phyloP scores from a whole-genome alignment of 108 stramenopile species.

The Nannochloropsis oceanica region DNA sequence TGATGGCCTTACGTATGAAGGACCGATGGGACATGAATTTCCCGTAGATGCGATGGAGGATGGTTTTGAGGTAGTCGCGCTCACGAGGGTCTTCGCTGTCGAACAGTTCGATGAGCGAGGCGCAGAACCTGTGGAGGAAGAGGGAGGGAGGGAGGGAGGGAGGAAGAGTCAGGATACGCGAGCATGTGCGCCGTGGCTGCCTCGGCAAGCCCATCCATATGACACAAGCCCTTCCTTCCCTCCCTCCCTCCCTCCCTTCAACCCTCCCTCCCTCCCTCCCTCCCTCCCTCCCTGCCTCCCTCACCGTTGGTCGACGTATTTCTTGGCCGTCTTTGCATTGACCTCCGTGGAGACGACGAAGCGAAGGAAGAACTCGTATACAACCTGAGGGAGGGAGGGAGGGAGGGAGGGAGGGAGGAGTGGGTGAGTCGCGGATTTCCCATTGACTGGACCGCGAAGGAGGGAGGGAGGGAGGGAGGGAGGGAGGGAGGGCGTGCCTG shows the following conservation, averaged over 20 bases:
- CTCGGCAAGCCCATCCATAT: too few relatives aligned
- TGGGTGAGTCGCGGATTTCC: too few relatives aligned
- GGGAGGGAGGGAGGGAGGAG: too few relatives aligned
- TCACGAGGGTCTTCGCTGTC: conserved; percentile 97
- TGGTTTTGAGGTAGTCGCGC: conserved; percentile 97
- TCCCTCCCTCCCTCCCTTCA: background rate
- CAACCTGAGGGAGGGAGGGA: conserved; percentile 54
- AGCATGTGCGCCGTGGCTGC: too few relatives aligned
- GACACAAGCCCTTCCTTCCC: background rate
- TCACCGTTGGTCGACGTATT: conserved; percentile 56
- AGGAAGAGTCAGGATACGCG: too few relatives aligned
- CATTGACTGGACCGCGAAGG: background rate
- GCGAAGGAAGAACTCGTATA: conserved; percentile 96
- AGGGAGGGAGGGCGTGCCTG: too few relatives aligned
- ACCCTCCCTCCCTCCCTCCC: conserved; percentile 1
- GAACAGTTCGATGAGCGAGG: conserved; percentile 90
- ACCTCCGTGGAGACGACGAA: conserved; percentile 90
- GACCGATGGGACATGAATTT: conserved; percentile 97
- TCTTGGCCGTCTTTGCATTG: conserved; percentile 95
- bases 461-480: background rate
- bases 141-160: too few relatives aligned
- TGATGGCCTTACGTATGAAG: conserved; percentile 88
- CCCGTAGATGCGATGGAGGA: conserved; percentile 95
- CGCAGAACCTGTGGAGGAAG: conserved; percentile 81
- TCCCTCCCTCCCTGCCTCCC: background rate